These are phyloP conservation scores for Chytriomyces sp. DNA, from an alignment of 192 early-diverging fungal genomes.

Conservation along the genomic window DNA sequence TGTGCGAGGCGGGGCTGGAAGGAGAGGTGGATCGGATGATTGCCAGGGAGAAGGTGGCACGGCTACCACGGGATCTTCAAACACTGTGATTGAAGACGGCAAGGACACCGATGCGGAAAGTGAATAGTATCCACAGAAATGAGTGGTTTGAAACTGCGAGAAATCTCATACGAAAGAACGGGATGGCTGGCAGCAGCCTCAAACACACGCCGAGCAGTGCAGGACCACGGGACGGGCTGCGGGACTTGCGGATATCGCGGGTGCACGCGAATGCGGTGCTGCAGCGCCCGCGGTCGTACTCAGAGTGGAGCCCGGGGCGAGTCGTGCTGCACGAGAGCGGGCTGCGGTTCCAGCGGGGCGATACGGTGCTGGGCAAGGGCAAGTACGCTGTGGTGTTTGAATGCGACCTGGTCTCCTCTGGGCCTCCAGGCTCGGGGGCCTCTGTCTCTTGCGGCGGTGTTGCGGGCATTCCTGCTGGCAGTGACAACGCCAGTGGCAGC, in stretches of 20 bases:
- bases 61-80: no score
- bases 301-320: not conserved
- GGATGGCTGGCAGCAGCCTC: no score
- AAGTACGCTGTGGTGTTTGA: conserved; percentile 28
- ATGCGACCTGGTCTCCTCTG: not conserved
- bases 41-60: no score
- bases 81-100: no score
- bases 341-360: not conserved
- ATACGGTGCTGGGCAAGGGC: conserved; percentile 16
- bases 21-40: no score
- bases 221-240: no score
- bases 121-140: no score
- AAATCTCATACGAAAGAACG: no score
- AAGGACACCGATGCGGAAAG: no score
- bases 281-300: not conserved
- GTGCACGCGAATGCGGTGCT: not conserved
- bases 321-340: not conserved
- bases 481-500: not conserved
- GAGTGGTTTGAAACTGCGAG: no score
- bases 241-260: not conserved
- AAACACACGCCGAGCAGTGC: no score
- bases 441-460: not conserved
- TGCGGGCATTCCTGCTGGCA: not conserved
- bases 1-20: no score
- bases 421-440: not conserved